Evolutionary conservation across 2,329 filamentous ascomycete species (phyloP).

Genomic region (Cordyceps javanica): DNA sequence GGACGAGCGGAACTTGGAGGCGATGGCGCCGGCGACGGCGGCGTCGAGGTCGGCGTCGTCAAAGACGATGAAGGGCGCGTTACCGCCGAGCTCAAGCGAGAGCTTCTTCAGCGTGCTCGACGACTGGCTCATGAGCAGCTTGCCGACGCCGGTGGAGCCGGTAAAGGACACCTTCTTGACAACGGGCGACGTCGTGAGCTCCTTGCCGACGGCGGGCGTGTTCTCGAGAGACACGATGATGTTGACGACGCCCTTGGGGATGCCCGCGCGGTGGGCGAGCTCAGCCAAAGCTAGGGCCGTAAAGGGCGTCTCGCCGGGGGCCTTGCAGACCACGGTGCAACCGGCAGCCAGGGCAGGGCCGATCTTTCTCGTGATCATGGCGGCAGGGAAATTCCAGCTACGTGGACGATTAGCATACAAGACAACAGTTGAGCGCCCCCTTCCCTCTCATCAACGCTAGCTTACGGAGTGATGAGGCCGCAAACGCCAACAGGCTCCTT

Average conservation of each 20-base stretch:
- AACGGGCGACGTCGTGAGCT: constrained; percentile 63
- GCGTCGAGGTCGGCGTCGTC: constrained; percentile 86
- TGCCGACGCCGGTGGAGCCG: constrained; percentile 64
- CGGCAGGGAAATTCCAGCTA: constrained; percentile 78
- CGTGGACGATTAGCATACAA: constrained; percentile 1
- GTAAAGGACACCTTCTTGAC: constrained; percentile 94
- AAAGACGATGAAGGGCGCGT: constrained; percentile 94
- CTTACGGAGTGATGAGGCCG: constrained; percentile 69
- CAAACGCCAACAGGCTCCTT: constrained; percentile 83
- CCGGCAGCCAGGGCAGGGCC: constrained; percentile 82
- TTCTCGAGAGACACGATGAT: constrained; percentile 75
- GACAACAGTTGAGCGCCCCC: not conserved
- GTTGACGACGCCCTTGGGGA: constrained; percentile 88
- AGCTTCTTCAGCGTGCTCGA: constrained; percentile 75
- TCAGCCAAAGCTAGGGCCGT: constrained; percentile 84
- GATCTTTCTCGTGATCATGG: constrained; percentile 68
- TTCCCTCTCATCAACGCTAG: not conserved
- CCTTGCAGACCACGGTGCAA: constrained; percentile 89
- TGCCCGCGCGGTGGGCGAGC: constrained; percentile 77
- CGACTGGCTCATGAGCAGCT: constrained; percentile 83
- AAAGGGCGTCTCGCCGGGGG: constrained; percentile 86
- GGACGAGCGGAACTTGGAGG: constrained; percentile 87
- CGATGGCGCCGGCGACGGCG: constrained; percentile 76
- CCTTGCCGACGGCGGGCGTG: constrained; percentile 70
- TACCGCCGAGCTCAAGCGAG: constrained; percentile 88